A percentile compares a stretch with the other conserved stretches of the same genome.
Evolutionary conservation across 2,329 filamentous ascomycete species (phyloP).

Genomic region (Xylariaceae sp.): DNA sequence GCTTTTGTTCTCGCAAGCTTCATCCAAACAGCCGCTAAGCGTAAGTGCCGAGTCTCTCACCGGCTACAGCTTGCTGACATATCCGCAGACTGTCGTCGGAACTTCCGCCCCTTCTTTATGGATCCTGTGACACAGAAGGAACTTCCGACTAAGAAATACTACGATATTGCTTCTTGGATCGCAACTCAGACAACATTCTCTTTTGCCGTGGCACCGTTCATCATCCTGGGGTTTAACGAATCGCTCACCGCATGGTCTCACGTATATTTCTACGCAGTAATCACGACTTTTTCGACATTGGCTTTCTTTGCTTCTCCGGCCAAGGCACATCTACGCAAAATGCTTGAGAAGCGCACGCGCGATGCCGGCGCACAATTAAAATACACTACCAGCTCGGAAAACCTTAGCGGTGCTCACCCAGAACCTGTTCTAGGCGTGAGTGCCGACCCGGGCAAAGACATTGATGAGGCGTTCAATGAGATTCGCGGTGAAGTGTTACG

Average conservation of each 20-base stretch:
- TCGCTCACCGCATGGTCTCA: conserved; percentile 75
- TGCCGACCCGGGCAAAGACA: conserved; percentile 68
- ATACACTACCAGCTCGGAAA: conserved; percentile 55
- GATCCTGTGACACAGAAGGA: conserved; percentile 68
- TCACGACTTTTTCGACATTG: conserved; percentile 62
- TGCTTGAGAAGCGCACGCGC: conserved; percentile 55
- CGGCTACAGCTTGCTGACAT: conserved; percentile 12
- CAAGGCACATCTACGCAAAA: conserved; percentile 56
- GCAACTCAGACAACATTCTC: conserved; percentile 78
- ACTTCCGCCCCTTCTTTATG: conserved; percentile 89
- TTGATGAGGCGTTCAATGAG: conserved; percentile 75
- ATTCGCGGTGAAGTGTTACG: conserved; percentile 69
- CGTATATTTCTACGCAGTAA: conserved; percentile 82
- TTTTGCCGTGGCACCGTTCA: conserved; percentile 80
- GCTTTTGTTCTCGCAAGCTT: conserved; percentile 86
- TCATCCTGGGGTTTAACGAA: conserved; percentile 69
- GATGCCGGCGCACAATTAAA: conserved; percentile 43
- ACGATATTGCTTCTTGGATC: conserved; percentile 74
- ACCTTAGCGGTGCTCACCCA: conserved; percentile 40
- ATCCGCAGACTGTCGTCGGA: conserved; percentile 73
- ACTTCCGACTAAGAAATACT: conserved; percentile 73
- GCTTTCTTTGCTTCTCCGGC: conserved; percentile 77
- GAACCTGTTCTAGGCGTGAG: conserved; percentile 74
- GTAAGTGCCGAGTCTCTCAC: conserved; percentile 47
- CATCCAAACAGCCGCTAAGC: conserved; percentile 89